phyloP scores from a whole-genome alignment of 208 protist genomes.

The Lotmaria passim region DNA sequence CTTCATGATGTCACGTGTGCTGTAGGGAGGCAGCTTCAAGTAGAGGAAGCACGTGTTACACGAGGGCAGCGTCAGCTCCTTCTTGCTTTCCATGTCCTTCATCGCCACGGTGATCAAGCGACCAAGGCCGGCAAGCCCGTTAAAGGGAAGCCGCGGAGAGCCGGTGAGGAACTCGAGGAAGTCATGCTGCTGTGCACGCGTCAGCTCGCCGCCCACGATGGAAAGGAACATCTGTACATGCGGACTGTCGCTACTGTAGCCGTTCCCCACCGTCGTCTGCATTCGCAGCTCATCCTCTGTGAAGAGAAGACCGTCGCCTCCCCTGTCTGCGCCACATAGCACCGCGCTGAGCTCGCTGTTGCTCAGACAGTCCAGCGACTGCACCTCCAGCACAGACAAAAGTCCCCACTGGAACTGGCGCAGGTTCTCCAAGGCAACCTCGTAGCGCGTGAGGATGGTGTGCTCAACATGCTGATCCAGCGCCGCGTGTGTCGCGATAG shows the following conservation, averaged over 20 bases:
- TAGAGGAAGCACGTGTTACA: slow-evolving; percentile 94
- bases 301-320: slow-evolving; percentile 54
- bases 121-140: slow-evolving; percentile 73
- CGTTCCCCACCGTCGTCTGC: slow-evolving; percentile 72
- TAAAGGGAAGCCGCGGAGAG: slow-evolving; percentile 73
- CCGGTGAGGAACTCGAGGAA: slow-evolving; percentile 94
- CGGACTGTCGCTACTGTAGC: slow-evolving; percentile 68
- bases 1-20: slow-evolving; percentile 67
- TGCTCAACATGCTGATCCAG: slow-evolving; percentile 21
- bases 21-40: slow-evolving; percentile 91
- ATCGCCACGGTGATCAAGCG: slow-evolving; percentile 83
- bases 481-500: slow-evolving; percentile 31
- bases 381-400: slow-evolving; percentile 62
- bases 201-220: slow-evolving; percentile 76
- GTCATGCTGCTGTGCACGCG: slow-evolving; percentile 59
- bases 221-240: slow-evolving; percentile 74
- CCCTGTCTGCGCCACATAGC: slow-evolving; percentile 50
- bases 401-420: slow-evolving; percentile 69
- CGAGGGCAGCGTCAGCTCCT: slow-evolving; percentile 83
- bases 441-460: slow-evolving; percentile 45
- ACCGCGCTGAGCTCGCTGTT: slow-evolving; percentile 60
- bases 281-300: slow-evolving; percentile 61
- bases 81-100: slow-evolving; percentile 75
- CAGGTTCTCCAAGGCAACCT: slow-evolving; percentile 56
- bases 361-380: slow-evolving; percentile 54